phyloP scores from a whole-genome alignment of 331 rosid species.

The Rosa hybrid region DNA sequence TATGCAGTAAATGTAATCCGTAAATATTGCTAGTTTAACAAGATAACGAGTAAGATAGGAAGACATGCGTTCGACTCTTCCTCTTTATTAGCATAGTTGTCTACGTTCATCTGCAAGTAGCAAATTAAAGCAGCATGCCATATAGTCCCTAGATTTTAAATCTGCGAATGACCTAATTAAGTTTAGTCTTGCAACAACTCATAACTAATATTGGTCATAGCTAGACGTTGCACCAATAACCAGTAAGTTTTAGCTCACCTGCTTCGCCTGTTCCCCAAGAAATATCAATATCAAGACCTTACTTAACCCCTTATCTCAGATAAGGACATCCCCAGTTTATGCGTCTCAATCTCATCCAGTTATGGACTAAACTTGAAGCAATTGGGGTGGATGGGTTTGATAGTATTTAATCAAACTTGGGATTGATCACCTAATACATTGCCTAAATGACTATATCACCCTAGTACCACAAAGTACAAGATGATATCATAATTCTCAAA shows the following conservation, averaged over 20 bases:
- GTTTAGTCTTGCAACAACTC: constrained; percentile 5
- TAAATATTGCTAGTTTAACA: neutral
- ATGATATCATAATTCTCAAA: neutral
- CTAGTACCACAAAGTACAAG: neutral
- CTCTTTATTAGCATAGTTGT: neutral
- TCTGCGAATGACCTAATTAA: neutral
- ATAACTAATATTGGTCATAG: constrained; percentile 8
- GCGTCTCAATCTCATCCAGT: constrained; percentile 14
- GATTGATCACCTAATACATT: constrained; percentile 2
- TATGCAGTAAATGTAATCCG: neutral
- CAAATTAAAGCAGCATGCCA: neutral
- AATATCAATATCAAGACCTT: neutral
- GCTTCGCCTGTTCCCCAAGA: constrained; percentile 4
- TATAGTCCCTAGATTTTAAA: neutral
- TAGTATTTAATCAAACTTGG: neutral
- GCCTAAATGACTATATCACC: neutral
- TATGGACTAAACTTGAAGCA: neutral
- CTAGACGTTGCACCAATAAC: constrained; percentile 26
- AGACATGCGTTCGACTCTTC: neutral
- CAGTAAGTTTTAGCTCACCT: constrained; percentile 15
- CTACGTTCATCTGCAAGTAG: neutral
- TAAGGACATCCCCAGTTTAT: neutral
- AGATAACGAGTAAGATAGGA: neutral
- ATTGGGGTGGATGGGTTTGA: constrained; percentile 9
- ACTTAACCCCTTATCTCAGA: neutral